Evolutionary conservation across 2,329 filamentous ascomycete species (phyloP).

Genomic region (Onygena corvina): DNA sequence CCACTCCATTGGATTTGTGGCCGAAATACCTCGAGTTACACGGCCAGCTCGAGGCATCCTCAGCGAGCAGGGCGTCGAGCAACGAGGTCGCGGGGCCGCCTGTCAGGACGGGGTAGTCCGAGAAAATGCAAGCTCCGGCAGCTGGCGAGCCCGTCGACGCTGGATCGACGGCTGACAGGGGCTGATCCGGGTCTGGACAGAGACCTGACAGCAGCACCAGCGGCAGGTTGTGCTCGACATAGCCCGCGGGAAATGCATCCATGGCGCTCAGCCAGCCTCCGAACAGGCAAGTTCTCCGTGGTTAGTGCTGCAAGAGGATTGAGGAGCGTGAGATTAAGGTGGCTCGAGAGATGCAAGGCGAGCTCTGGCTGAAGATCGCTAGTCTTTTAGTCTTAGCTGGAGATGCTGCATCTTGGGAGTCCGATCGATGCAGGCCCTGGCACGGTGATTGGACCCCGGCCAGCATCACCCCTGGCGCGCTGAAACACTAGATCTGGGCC

Average conservation of each 20-base stretch:
- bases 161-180: slow-evolving; percentile 23
- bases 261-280: slow-evolving; percentile 18
- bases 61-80: slow-evolving; percentile 51
- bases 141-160: slow-evolving; percentile 9
- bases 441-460: neutral
- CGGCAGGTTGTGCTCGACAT: slow-evolving; percentile 76
- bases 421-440: no score
- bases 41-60: slow-evolving; percentile 52
- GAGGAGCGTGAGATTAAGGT: no score
- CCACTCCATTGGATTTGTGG: slow-evolving; percentile 39
- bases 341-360: no score
- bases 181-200: slow-evolving; percentile 20
- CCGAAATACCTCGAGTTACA: slow-evolving; percentile 51
- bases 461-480: neutral
- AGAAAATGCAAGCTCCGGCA: slow-evolving; percentile 52
- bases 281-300: no score
- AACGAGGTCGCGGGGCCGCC: slow-evolving; percentile 54
- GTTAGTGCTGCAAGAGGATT: no score
- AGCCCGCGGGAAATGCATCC: slow-evolving; percentile 46
- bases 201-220: slow-evolving; percentile 74
- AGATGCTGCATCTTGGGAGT: neutral
- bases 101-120: slow-evolving; percentile 56
- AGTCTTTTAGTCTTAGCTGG: neutral
- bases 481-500: neutral
- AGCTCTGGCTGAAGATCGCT: neutral